Base-by-base conservation (phyloP, 2,329 filamentous ascomycete species). In the Amauroascus verrucosus region DNA sequence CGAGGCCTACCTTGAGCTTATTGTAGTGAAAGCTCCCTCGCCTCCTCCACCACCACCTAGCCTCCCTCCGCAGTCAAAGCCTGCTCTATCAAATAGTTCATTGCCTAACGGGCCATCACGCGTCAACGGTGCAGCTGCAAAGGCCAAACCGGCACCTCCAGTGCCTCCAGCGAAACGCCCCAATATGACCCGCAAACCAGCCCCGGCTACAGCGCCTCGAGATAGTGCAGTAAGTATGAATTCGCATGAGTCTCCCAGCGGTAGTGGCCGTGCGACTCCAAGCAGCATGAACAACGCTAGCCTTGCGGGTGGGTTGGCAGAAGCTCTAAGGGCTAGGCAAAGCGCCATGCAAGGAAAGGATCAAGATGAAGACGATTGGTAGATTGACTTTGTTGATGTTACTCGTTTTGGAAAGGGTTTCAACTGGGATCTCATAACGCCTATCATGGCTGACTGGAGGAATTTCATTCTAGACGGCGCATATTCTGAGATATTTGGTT, bases 1-100 rank as follows among this genome's bases (percentile, higher is more conserved):
- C 0, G 86, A 90, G 18, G 88, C 91, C 18, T 98, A 98, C 64
- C 84, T 98, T 7, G 86, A 97, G 70, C 90, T 96, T 56, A 66
- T 73, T 55, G 64, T 62, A 3, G 78, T 77, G 22, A 73, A 80
- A 11, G 74, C 77, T 6, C 78, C 83, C 22, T 73, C 80, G 6
- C 74, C 77, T 9, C 77, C 83, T 8, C 79, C 81, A 22, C 78
- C 83, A 3, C 74, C 81, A 6, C 72, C 75, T 13, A 73, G 73
- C 1, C 73, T 74, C 18, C 69, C 72, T 14, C 71, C 75, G 11
- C 83, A 53, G 30, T 28, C 86, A 13, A 83, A 84, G 8, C 81
- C 85, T 1, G 81, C 84, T 1, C 78, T 83, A 2, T 68, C 68
- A 3, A 69, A 70, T 40, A 72, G 73, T 54, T 44, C 58, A 3